Conservation (phyloP, 495 filamentous ascomycete genomes). For the Podospora bellae-mahoneyi region DNA sequence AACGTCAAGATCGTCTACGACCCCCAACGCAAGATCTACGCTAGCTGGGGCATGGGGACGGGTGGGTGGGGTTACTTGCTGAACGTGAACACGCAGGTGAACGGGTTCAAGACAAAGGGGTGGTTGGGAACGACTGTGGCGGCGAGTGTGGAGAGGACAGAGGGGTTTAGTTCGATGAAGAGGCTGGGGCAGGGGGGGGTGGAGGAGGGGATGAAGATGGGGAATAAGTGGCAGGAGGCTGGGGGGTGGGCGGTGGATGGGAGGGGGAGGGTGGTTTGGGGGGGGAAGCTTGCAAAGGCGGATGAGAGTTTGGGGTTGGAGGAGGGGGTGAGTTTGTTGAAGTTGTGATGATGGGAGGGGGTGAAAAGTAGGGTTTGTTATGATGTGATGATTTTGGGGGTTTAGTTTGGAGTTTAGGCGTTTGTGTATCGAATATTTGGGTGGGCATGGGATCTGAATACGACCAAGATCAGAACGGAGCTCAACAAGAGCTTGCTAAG, state of each 20-base stretch:
- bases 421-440: background rate
- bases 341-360: slow-evolving; percentile 4
- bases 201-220: slow-evolving; percentile 50
- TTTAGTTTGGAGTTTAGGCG: background rate
- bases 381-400: background rate
- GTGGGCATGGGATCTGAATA: too few relatives aligned
- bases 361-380: background rate
- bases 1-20: slow-evolving; percentile 50
- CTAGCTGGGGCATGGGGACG: slow-evolving; percentile 53
- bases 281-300: slow-evolving; percentile 42
- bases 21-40: slow-evolving; percentile 49
- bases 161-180: background rate
- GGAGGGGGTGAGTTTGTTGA: slow-evolving; percentile 41
- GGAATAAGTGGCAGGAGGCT: slow-evolving; percentile 59
- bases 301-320: slow-evolving; percentile 54
- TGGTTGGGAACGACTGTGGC: slow-evolving; percentile 43
- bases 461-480: too few relatives aligned
- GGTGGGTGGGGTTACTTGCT: slow-evolving; percentile 49
- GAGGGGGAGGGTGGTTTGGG: slow-evolving; percentile 51
- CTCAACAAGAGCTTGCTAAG: too few relatives aligned
- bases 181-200: slow-evolving; percentile 9
- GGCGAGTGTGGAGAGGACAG: slow-evolving; percentile 11
- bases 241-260: slow-evolving; percentile 56
- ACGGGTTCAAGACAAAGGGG: slow-evolving; percentile 44
- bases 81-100: slow-evolving; percentile 42